Percentiles rank a stretch among this genome's conserved stretches.
Conservation (phyloP, 768 basidiomycete species). For the Auriscalpium microsporum region DNA sequence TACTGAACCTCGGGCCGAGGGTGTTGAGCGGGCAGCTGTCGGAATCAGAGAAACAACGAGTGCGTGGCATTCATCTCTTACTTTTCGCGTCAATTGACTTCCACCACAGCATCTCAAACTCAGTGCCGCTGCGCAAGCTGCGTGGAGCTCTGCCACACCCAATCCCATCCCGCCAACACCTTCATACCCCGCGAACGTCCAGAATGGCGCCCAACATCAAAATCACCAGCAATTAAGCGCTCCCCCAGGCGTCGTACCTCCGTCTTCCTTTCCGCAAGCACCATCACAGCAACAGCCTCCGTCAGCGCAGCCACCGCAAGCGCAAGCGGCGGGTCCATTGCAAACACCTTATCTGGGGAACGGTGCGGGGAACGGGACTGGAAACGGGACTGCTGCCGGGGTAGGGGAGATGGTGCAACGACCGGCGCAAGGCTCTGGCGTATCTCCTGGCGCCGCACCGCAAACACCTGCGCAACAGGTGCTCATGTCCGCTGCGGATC, state of each 20-base stretch:
- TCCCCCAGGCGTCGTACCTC: slow-evolving; percentile 41
- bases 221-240: slow-evolving; percentile 42
- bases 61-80: slow-evolving; percentile 29
- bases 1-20: slow-evolving; percentile 48
- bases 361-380: slow-evolving; percentile 13
- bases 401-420: slow-evolving; percentile 9
- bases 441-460: slow-evolving; percentile 25
- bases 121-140: slow-evolving; percentile 51
- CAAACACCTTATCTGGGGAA: slow-evolving; percentile 10
- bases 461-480: slow-evolving; percentile 19
- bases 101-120: slow-evolving; percentile 44
- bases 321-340: slow-evolving; percentile 3
- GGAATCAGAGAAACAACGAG: slow-evolving; percentile 63
- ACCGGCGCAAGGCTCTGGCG: slow-evolving; percentile 3
- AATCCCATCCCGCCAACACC: slow-evolving; percentile 28
- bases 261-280: slow-evolving; percentile 31
- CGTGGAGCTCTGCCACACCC: slow-evolving; percentile 54
- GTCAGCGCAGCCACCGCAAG: slow-evolving; percentile 28
- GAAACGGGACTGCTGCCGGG: slow-evolving; percentile 12
- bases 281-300: slow-evolving; percentile 25
- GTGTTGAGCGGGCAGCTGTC: slow-evolving; percentile 36
- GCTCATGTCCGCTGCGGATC: slow-evolving; percentile 16
- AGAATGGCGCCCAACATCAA: slow-evolving; percentile 41
- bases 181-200: slow-evolving; percentile 21
- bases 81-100: slow-evolving; percentile 6